Evolutionary conservation across 176 grass and related monocot species (phyloP), one percentile per base, ranked within the genome.

Genomic region (Aegilops tauschii): DNA sequence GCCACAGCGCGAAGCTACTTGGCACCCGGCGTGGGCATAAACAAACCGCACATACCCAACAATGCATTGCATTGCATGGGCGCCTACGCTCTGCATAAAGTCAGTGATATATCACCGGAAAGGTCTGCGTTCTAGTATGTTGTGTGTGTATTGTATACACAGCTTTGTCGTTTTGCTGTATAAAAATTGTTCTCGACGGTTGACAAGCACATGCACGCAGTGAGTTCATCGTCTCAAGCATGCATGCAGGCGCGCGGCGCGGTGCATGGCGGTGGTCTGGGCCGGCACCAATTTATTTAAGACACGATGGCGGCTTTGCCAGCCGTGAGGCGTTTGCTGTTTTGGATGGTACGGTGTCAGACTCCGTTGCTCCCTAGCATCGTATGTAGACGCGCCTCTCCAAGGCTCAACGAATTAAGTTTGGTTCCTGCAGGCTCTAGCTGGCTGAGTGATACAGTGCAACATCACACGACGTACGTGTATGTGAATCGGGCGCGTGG

Each of bases 21-120:
- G 81, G 75, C 66, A 30, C 75, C 54, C 76, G 54, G 67, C 58
- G 42, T 20, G 42, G 56, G n/a, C 82, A 37, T 90, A 82, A 82
- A 80, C 68, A 67, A 89, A 8, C 7, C 0, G 59, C 61, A 11
- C 62, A 4, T 42, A 17, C 18, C 37, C 71, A 31, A 56, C 31
- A 2, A 40, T 14, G 39, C 39, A 40, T 40, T 16, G 28, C 63
- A 31, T 14, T 0, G 18, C 17, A 28, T 73, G 81, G 58, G 82
- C 82, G 9, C 9, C 36, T 59, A 68, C 63, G 18, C 28, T 70
- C 61, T 16, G 40, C 63, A 23, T 52, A 54, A 34, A 69, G 42
- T 52, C 27, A 40, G 39, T 40, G 8, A 40, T 40, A 9, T 40
- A 40, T 40, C 39, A 40, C 8, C 39, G 39, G 39, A 9, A 40